Base-by-base conservation (phyloP, 768 basidiomycete species). In the Lactarius psammicola region DNA sequence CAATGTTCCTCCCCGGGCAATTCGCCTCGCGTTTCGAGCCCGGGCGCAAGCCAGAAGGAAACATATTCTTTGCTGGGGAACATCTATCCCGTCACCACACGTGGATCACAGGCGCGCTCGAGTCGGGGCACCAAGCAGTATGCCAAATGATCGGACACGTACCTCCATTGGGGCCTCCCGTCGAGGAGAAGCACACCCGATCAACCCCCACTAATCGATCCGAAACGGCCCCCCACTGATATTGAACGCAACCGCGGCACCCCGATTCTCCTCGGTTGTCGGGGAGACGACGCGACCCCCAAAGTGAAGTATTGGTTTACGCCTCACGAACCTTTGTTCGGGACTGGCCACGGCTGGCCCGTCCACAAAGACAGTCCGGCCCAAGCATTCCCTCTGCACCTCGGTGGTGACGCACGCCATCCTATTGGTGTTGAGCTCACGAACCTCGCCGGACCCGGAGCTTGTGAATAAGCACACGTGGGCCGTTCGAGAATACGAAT, bases 1-100 rank as follows among this genome's bases (percentile, higher is more conserved):
- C 73, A 8, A 75, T 73, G 72, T 74, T 73, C 62, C 63, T 75
- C 51, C 73, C 73, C 0, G 74, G 73, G 26, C 73, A 74, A 42
- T 73, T 74, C 33, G 28, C 49, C 8, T 53, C 69, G 2, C 68
- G 68, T 40, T 71, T 73, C 46, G 72, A 72, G 23, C 62, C 62
- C 2, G 68, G 68, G 8, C 68, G 69, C 20, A 28, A 20, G 31
- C 69, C 69, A n/a, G 73, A 74, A 57, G 71, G 68, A 2, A 71
- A 70, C 54, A 46, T 74, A 23, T 67, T 65, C 56, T 75, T 74
- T 17, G 74, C 73, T 0, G 73, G 74, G 26, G 73, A 74, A 53
- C 74, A 75, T 51, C 63, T 72, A 10, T 72, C 72, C 10, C 68
- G 65, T 18, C 74, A 75, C 38, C 73, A 74, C 36, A 73, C 73